Evolutionary conservation across 2,329 filamentous ascomycete species (phyloP), one percentile per base, ranked within the genome.

Genomic region (Calonectria pseudoreteaudii): DNA sequence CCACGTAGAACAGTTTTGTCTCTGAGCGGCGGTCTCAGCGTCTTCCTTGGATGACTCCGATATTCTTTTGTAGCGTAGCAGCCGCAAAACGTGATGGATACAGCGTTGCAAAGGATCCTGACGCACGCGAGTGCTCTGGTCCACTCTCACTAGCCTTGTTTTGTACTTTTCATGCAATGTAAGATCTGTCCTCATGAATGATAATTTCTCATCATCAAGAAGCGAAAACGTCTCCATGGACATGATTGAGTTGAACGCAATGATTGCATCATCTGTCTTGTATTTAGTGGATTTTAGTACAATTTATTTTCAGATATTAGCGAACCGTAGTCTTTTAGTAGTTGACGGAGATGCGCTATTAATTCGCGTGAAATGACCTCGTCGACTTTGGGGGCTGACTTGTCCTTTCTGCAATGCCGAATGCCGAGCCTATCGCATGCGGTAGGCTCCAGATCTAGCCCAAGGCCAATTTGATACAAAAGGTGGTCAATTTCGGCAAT

Each of bases 141-240:
- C 38, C 28, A 64, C 28, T 6, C 60, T 64, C 28, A 47, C 26
- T 8, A 64, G 26, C 16, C 60, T 64, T 7, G 58, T 64, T 20
- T 64, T 64, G 23, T 44, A 64, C 20, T 64, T 64, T 28, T 64
- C 58, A 11, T 41, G 16, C 13, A 64, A 28, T 4, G 58, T 64
- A 5, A 64, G 58, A 5, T 64, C 58, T 10, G 58, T 76, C 47
- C 77, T 74, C 9, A 75, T 49, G 30, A 50, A 77, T 18, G 68
- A 74, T 26, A 74, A 68, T 34, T 73, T 75, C 50, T 74, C 73
- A 28, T 77, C 72, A 62, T 80, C 75, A 5, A 76, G 44, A 30
- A 77, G 72, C 6, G 77, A 79, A 38, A 78, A 71, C n/a, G 76
- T 77, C 38, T 82, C 78, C 79, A 82, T 79, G 0, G 76, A 53